Evolutionary conservation across 495 filamentous ascomycete species (phyloP), one percentile per base, ranked within the genome.

Genomic region (Lasiosphaeria hispida): DNA sequence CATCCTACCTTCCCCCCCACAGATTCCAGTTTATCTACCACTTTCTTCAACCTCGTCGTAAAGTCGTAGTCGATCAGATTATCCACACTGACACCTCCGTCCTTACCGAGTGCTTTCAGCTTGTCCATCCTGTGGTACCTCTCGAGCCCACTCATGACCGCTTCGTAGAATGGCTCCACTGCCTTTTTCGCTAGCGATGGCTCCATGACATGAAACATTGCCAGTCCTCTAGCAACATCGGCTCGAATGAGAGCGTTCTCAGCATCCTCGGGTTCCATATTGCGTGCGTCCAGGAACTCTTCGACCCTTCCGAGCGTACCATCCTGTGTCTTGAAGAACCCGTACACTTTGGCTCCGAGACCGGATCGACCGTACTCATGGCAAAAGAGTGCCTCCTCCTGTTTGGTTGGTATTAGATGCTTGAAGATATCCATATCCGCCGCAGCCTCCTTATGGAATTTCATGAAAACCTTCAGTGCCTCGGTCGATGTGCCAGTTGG

Each of bases 281-380:
- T 66, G 5, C 69, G 64, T 48, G 64, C 67, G 47, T 69, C 62
- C 38, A 69, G 38, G 52, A 66, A 71, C 60, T 71, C 67, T 13
- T 71, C 69, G 44, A 68, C 30, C 35, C 69, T 60, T 36, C 69
- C 67, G 2, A 66, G 44, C 7, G 60, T 62, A 14, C 67, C 69
- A 61, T 71, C 67, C 42, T 60, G 55, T 37, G 69, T 68, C 47
- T 62, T 34, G 45, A 69, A 71, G 18, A 66, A 64, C 2, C 67
- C 69, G 52, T 66, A 68, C n/a, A 68, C 54, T 41, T 71, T 61
- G 40, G 62, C 62, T 44, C 69, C 64, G 1, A 64, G 64, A 8
- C 64, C 64, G n/a, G 64, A 60, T 57, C 30, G 67, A 18, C 64
- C 67, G 52, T 68, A 71, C 9, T 69, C 60, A 30, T 63, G 60